A percentile compares a stretch with the other conserved stretches of the same genome.
phyloP scores from a whole-genome alignment of 345 rosid species.

The Euphorbia tirucalli region DNA sequence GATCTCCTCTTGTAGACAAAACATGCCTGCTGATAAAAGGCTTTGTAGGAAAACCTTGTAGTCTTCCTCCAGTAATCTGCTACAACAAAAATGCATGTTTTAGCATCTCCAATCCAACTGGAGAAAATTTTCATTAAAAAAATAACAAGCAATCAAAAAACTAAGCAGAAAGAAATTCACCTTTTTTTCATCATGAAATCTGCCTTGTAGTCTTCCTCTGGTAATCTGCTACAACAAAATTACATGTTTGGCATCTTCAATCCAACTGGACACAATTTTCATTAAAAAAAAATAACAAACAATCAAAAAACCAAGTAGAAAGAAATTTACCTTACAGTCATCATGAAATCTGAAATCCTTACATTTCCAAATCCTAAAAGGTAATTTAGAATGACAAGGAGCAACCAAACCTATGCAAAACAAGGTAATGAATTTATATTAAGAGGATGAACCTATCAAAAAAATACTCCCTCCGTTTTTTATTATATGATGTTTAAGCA shows the following conservation, averaged over 20 bases:
- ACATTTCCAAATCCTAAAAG: conserved; percentile 16
- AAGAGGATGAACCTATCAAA: background rate
- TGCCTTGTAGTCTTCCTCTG: no score
- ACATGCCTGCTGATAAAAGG: conserved; percentile 8
- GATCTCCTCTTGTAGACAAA: conserved; percentile 22
- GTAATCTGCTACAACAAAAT: conserved; percentile 18
- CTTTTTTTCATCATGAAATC: no score
- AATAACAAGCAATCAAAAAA: no score
- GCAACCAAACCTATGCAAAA: conserved; percentile 26
- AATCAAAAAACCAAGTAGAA: background rate
- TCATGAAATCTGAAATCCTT: conserved; percentile 15
- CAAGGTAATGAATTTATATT: background rate
- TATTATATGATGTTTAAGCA: no score
- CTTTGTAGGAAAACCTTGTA: conserved; percentile 7
- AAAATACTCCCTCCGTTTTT: no score
- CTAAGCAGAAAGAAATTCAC: no score
- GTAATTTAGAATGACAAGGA: conserved; percentile 18
- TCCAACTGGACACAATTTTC: background rate
- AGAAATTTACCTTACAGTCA: conserved; percentile 14
- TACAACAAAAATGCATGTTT: no score
- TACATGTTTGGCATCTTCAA: background rate
- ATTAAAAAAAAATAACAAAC: no score
- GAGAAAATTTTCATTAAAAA: no score
- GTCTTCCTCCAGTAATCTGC: conserved; percentile 16
- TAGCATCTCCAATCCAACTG: no score